Percentiles rank a stretch among this genome's conserved stretches.
Conservation (phyloP, 1,284 basidiomycete species). For the Gastroboletus turbinatus region DNA sequence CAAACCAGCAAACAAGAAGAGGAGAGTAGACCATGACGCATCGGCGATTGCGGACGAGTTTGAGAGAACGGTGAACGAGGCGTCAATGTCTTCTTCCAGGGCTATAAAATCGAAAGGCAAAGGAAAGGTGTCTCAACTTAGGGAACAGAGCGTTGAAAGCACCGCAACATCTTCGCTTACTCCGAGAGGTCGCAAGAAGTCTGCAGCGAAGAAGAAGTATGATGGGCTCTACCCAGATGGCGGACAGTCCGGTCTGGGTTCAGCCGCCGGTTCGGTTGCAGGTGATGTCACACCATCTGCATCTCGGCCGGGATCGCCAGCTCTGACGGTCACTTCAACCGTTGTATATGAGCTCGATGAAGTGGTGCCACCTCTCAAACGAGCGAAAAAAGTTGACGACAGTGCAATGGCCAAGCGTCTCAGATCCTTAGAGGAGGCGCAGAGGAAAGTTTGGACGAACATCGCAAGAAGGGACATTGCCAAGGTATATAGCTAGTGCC, state of each 20-base stretch:
- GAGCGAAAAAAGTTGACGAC: conserved; percentile 74
- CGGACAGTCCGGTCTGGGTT: conserved; percentile 52
- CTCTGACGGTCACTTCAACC: conserved; percentile 49
- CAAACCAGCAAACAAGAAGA: conserved; percentile 48
- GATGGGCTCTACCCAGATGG: conserved; percentile 42
- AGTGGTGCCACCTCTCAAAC: conserved; percentile 62
- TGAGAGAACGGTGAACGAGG: conserved; percentile 39
- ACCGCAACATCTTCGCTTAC: conserved; percentile 32
- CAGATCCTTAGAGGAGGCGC: conserved; percentile 77
- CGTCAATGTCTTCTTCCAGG: conserved; percentile 23
- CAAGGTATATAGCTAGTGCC: conserved; percentile 50
- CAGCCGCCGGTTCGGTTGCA: conserved; percentile 55
- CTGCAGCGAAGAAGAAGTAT: conserved; percentile 46
- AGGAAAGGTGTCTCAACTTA: conserved; percentile 39
- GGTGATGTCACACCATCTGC: conserved; percentile 56
- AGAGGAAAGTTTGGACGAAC: conserved; percentile 84
- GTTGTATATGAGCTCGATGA: conserved; percentile 74
- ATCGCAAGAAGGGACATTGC: conserved; percentile 82
- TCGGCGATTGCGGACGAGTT: conserved; percentile 42
- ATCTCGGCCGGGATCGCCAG: conserved; percentile 64
- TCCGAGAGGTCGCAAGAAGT: conserved; percentile 41
- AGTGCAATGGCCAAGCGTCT: conserved; percentile 69
- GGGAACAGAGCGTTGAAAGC: conserved; percentile 48
- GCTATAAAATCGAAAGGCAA: conserved; percentile 38
- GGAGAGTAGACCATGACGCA: conserved; percentile 43